Evolutionary conservation across 306 rosid genomes (phyloP).

Genomic region (Betula pendula): DNA sequence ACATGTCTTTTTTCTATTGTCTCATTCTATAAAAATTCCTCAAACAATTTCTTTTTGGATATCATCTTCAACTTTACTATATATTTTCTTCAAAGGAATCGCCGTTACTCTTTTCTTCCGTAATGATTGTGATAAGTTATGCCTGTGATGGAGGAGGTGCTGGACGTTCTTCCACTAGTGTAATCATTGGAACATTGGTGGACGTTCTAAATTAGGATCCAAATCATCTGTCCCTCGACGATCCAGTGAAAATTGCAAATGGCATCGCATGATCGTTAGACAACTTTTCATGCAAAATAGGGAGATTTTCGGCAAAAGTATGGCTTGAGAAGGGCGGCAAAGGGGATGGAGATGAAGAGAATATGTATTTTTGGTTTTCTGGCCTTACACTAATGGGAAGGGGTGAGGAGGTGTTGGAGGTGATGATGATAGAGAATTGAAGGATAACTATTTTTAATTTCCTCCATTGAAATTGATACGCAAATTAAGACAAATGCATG

Average conservation of each 20-base stretch:
- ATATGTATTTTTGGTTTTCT: constrained; percentile 49
- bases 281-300: constrained; percentile 37
- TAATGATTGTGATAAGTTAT: too few species aligned
- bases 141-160: too few species aligned
- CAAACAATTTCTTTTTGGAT: too few species aligned
- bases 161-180: too few species aligned
- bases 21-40: too few species aligned
- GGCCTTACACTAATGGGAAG: constrained; percentile 74
- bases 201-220: constrained; percentile 30
- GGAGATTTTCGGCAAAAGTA: constrained; percentile 53
- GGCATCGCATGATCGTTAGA: constrained; percentile 24
- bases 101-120: too few species aligned
- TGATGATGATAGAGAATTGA: constrained; percentile 66
- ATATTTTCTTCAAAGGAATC: too few species aligned
- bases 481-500: too few species aligned
- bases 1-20: too few species aligned
- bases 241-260: constrained; percentile 57
- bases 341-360: constrained; percentile 59
- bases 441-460: constrained; percentile 25
- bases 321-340: constrained; percentile 68
- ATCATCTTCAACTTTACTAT: too few species aligned
- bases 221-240: constrained; percentile 25
- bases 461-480: constrained; percentile 9
- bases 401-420: constrained; percentile 85
- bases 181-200: too few species aligned